phyloP scores from a whole-genome alignment of 257 asterid species.

The Linderniella brevidens region DNA sequence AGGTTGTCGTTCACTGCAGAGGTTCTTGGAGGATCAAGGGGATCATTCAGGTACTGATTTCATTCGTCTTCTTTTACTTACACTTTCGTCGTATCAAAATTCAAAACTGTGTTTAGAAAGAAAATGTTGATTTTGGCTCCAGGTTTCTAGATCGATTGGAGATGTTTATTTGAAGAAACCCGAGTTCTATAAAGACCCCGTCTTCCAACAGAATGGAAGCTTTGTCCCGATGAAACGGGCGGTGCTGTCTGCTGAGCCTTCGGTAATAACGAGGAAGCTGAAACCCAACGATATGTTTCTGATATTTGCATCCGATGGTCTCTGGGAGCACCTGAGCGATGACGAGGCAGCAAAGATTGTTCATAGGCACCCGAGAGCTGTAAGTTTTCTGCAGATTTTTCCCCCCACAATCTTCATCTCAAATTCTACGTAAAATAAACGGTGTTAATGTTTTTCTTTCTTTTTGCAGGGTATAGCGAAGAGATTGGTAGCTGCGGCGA shows the following conservation, averaged over 20 bases:
- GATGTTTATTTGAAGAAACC: constrained; percentile 87
- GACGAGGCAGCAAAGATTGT: constrained; percentile 78
- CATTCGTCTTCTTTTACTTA: no score
- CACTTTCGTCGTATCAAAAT: no score
- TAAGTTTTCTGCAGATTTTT: no score
- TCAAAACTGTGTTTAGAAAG: no score
- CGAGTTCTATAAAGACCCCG: constrained; percentile 65
- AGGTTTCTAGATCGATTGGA: constrained; percentile 98
- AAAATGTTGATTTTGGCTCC: no score
- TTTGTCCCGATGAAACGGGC: constrained; percentile 68
- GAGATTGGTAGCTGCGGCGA: constrained; percentile 70
- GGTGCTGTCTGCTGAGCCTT: constrained; percentile 78
- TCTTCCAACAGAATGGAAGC: constrained; percentile 38
- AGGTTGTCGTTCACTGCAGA: constrained; percentile 54
- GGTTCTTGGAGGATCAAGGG: constrained; percentile 99
- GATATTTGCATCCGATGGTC: constrained; percentile 96
- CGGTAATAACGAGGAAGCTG: constrained; percentile 59
- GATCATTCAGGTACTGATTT: constrained; percentile 67
- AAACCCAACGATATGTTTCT: constrained; percentile 66
- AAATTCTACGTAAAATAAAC: no score
- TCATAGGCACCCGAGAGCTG: constrained; percentile 61
- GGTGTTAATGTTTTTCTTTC: neutral
- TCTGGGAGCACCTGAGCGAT: constrained; percentile 87
- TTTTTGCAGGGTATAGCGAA: constrained; percentile 84
- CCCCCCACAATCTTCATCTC: neutral